Conservation (phyloP, 148 eudicot species). For the Rheum nobile region DNA sequence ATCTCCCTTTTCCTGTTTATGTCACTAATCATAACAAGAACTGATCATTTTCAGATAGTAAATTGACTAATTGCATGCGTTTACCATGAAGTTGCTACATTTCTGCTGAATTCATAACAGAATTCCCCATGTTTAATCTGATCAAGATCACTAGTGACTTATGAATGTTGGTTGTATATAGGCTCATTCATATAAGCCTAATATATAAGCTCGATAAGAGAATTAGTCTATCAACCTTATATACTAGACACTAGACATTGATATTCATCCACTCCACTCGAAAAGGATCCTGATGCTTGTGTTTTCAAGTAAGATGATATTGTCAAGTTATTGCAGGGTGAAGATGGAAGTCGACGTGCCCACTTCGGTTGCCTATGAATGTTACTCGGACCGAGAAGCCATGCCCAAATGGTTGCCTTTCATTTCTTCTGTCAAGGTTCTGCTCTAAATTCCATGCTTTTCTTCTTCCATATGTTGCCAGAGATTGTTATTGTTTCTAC, state of each 20-base stretch:
- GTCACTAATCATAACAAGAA: no score
- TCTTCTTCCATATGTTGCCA: neutral
- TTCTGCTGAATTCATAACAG: neutral
- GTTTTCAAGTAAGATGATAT: neutral
- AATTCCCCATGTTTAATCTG: no score
- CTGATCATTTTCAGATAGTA: neutral
- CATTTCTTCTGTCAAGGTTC: conserved; percentile 73
- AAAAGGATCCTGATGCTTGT: no score
- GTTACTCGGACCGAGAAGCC: conserved; percentile 82
- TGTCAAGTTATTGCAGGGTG: conserved; percentile 30
- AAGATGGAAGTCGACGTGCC: conserved; percentile 76
- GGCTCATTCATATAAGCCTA: no score
- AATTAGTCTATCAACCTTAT: no score
- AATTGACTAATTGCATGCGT: neutral
- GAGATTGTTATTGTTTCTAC: neutral
- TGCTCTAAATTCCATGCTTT: neutral
- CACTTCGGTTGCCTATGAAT: conserved; percentile 65
- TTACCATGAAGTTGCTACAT: neutral
- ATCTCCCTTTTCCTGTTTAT: neutral
- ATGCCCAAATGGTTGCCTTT: conserved; percentile 90
- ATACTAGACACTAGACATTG: no score
- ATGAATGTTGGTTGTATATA: no score
- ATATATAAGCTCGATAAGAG: no score
- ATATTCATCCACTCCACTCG: no score
- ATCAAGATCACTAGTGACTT: no score